Base-by-base conservation (phyloP, 2,329 filamentous ascomycete species). In the Magnaporthales sp. region DNA sequence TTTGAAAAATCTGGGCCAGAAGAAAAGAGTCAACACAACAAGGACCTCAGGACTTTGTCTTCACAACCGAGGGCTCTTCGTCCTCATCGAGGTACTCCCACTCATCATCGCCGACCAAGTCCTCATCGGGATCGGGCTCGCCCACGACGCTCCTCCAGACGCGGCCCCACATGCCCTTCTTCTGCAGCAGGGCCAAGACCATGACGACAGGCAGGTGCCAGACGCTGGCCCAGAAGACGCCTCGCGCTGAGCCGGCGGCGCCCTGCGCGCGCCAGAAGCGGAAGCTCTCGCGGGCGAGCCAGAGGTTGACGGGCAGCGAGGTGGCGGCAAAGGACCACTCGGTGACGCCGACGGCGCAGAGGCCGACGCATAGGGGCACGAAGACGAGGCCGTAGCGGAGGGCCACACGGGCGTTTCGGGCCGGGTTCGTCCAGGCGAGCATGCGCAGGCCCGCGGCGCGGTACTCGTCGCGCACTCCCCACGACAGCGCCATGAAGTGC, bases 151-250 rank as follows among this genome's bases (percentile, higher is more conserved):
- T 86, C 67, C 82, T 85, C 88, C 90, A 94, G n/a, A 94, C 86
- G 19, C 93, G 84, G 70, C 88, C 85, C 92, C 92, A 95, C 78
- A 97, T 84, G 0, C 93, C 94, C 80, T 93, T 96, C 84, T 99
- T 99, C 78, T 96, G 92, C 66, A 91, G 86, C 77, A 98, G 89
- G 2, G 93, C 94, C 68, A 97, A 81, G 62, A 97, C 92, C 83
- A 99, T 87, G 58, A 98, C 84, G 29, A 90, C 90, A 0, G 95
- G 95, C 63, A 99, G 77, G 79, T 97, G 93, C 95, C 94, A 98
- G 10, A 99, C 92, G 76, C 92, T 97, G 1, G 95, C 93, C 95
- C 95, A 99, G 77, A 99, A 99, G 65, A 99, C 77, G 0, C 90
- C 89, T 67, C 92, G 85, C 2, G 95, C 93, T 22, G 86, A 92